Conservation (phyloP, 495 filamentous ascomycete species). For the Astrocystis sublimbata region DNA sequence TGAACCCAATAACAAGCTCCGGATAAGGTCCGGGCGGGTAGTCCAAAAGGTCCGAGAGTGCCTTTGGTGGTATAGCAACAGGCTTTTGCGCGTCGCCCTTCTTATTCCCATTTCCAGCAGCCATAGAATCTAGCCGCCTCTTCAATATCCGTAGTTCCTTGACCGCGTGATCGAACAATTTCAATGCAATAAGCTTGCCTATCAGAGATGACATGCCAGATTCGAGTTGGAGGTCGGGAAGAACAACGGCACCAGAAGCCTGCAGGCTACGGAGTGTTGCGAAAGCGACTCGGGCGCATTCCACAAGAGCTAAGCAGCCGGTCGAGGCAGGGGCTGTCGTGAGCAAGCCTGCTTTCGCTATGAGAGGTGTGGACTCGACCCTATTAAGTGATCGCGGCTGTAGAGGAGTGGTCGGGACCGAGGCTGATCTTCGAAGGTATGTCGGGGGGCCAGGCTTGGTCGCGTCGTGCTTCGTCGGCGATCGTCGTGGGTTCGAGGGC, state of each 20-base stretch:
- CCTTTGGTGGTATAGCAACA: conserved; percentile 41
- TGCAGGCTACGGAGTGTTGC: conserved; percentile 65
- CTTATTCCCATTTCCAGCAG: conserved; percentile 33
- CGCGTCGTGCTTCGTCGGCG: conserved; percentile 32
- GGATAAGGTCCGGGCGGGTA: conserved; percentile 48
- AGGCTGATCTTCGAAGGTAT: conserved; percentile 46
- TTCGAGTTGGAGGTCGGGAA: conserved; percentile 75
- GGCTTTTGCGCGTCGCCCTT: conserved; percentile 18
- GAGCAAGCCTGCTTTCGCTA: conserved; percentile 15
- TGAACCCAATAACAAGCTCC: conserved; percentile 46
- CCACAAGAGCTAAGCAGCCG: conserved; percentile 54
- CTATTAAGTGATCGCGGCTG: conserved; percentile 57
- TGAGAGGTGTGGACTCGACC: conserved; percentile 46
- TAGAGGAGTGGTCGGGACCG: conserved; percentile 51
- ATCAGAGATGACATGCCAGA: conserved; percentile 77
- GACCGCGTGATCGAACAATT: conserved; percentile 71
- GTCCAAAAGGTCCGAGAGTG: conserved; percentile 62
- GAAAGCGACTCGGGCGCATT: conserved; percentile 77
- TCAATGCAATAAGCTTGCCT: conserved; percentile 69
- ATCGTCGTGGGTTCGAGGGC: conserved; percentile 22
- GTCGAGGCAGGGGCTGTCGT: conserved; percentile 22
- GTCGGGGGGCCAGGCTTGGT: conserved; percentile 40
- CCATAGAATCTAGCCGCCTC: conserved; percentile 54
- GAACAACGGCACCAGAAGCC: conserved; percentile 42
- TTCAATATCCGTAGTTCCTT: conserved; percentile 75